These are phyloP conservation scores for Fusarium nygamai DNA, from an alignment of 2,329 filamentous ascomycete species.

Conservation along the genomic window DNA sequence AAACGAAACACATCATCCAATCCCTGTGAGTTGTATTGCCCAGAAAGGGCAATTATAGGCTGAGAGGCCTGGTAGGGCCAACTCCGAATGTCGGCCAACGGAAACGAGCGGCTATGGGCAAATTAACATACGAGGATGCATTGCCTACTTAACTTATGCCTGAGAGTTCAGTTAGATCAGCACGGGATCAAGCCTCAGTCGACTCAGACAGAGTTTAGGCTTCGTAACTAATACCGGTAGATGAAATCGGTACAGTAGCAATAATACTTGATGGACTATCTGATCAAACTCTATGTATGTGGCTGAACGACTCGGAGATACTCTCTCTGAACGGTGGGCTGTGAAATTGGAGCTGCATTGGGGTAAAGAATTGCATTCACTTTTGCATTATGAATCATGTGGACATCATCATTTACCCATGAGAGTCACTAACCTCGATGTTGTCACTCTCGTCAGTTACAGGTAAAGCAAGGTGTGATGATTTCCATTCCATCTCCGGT, in stretches of 20 bases:
- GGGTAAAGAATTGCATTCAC: slow-evolving; percentile 1
- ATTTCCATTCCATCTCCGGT: slow-evolving; percentile 20
- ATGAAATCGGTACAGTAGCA: not conserved
- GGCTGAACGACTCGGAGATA: not conserved
- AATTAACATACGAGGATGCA: slow-evolving; percentile 28
- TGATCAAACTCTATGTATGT: slow-evolving; percentile 7
- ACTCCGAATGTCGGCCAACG: slow-evolving; percentile 39
- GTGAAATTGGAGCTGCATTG: slow-evolving; percentile 7
- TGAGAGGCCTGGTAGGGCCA: not conserved
- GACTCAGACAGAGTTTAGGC: not conserved
- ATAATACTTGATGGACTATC: not conserved
- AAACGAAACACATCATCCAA: slow-evolving; percentile 15
- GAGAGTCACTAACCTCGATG: slow-evolving; percentile 9
- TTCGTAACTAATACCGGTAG: not conserved
- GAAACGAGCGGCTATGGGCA: slow-evolving; percentile 15
- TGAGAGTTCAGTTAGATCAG: not conserved
- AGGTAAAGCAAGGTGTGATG: slow-evolving; percentile 2
- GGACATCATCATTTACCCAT: not conserved
- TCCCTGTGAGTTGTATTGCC: slow-evolving; percentile 24
- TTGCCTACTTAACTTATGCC: not conserved
- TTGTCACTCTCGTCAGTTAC: slow-evolving; percentile 7
- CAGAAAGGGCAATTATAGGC: slow-evolving; percentile 12
- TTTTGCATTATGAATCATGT: slow-evolving; percentile 14
- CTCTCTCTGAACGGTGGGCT: not conserved
- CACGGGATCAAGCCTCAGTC: not conserved